Conservation (phyloP, 192 early-diverging fungal genomes). For the Gonapodya sp. region DNA sequence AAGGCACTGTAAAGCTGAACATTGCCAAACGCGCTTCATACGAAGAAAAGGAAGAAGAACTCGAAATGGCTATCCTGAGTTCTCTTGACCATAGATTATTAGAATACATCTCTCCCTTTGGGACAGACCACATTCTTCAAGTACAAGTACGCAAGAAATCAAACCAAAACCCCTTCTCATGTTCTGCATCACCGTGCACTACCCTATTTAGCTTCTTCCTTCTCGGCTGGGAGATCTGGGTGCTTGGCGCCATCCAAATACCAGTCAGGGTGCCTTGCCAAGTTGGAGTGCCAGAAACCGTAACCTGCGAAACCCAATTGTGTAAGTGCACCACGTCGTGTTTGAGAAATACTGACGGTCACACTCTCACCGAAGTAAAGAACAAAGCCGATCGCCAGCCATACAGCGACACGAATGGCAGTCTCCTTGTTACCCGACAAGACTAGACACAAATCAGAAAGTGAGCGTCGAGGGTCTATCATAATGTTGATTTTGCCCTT, state of each 20-base stretch:
- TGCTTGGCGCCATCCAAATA: background rate
- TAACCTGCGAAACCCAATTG: background rate
- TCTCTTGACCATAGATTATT: too few relatives aligned
- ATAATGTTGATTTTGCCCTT: background rate
- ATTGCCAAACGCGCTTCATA: too few relatives aligned
- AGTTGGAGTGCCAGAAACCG: constrained; percentile 7
- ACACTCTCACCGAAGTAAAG: constrained; percentile 61
- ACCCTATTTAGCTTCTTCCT: background rate
- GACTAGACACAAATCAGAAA: constrained; percentile 47
- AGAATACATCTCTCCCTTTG: too few relatives aligned
- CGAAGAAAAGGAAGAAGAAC: too few relatives aligned
- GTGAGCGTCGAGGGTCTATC: constrained; percentile 31
- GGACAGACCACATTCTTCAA: too few relatives aligned
- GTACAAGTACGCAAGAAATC: too few relatives aligned
- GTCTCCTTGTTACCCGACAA: constrained; percentile 47
- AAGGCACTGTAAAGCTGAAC: too few relatives aligned
- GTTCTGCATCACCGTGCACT: too few relatives aligned
- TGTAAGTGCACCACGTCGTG: background rate
- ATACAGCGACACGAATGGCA: constrained; percentile 64
- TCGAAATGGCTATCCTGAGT: too few relatives aligned
- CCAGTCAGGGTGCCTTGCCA: background rate
- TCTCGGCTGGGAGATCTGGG: background rate
- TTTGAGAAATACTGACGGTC: background rate
- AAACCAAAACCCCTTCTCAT: too few relatives aligned
- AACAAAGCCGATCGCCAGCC: constrained; percentile 68